Evolutionary conservation across 2,329 filamentous ascomycete genomes (phyloP).

Genomic region (Claviceps fusiformis): DNA sequence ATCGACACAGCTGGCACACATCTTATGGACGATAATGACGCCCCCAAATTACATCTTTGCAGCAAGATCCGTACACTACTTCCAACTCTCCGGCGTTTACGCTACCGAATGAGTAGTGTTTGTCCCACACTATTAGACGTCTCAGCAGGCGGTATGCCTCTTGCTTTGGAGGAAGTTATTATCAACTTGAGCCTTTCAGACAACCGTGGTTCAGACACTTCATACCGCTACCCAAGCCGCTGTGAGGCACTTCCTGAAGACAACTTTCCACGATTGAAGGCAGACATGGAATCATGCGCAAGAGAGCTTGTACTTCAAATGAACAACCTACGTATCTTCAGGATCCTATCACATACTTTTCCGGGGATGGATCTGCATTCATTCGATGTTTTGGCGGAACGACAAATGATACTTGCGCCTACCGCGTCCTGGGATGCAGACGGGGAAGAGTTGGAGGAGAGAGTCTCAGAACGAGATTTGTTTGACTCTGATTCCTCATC

Average conservation of each 20-base stretch:
- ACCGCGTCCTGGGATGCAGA: conserved; percentile 5
- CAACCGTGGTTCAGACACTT: not conserved
- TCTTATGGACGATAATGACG: not conserved
- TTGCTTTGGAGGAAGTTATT: conserved; percentile 2
- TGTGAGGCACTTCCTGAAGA: not conserved
- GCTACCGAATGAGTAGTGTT: conserved; percentile 5
- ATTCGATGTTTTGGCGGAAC: conserved; percentile 5
- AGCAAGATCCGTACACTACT: conserved; percentile 2
- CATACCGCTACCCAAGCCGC: not conserved
- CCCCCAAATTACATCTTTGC: conserved; percentile 3
- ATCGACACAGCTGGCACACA: conserved; percentile 4
- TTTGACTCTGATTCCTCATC: not conserved
- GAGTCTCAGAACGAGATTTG: not conserved
- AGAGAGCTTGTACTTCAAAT: conserved; percentile 2
- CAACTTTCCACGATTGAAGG: conserved; percentile 4
- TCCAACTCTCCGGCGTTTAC: conserved; percentile 5
- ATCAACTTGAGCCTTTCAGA: conserved; percentile 7
- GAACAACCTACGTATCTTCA: conserved; percentile 5
- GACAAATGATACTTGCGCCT: conserved; percentile 2
- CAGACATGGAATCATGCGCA: conserved; percentile 4
- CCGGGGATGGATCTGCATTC: conserved; percentile 2
- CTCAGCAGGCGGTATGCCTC: not conserved
- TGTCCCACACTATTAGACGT: conserved; percentile 4
- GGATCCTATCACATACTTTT: conserved; percentile 7
- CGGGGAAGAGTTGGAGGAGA: conserved; percentile 4